Percentiles rank a stretch among this genome's conserved stretches.
Conservation (phyloP, 2,329 filamentous ascomycete genomes). For the Fusarium chlamydosporum region DNA sequence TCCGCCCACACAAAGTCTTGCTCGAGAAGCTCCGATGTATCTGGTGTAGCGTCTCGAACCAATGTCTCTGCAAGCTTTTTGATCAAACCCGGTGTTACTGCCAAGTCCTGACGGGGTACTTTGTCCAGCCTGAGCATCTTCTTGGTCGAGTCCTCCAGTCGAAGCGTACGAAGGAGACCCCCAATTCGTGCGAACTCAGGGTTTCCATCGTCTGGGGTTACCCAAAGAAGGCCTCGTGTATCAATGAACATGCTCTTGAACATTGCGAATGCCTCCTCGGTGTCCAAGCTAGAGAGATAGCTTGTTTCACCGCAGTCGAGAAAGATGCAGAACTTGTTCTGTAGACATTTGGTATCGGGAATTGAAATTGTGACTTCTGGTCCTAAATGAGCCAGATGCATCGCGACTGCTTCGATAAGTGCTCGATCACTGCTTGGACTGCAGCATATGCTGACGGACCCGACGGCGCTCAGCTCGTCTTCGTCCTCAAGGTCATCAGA, state of each 20-base stretch:
- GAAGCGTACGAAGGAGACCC: not conserved
- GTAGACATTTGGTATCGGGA: not conserved
- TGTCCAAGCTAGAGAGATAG: not conserved
- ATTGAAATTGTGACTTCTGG: not conserved
- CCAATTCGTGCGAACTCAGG: not conserved
- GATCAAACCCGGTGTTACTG: not conserved
- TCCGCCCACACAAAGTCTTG: slow-evolving; percentile 1
- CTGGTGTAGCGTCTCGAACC: not conserved
- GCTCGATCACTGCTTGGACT: not conserved
- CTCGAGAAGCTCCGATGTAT: not conserved
- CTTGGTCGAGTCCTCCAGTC: not conserved
- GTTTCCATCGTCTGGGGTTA: slow-evolving; percentile 22
- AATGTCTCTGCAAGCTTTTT: not conserved
- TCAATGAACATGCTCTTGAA: not conserved
- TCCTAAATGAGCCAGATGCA: not conserved
- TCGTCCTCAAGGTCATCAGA: not conserved
- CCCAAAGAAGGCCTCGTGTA: not conserved
- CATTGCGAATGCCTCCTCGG: not conserved
- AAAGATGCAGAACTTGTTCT: not conserved
- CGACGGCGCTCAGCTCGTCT: no score
- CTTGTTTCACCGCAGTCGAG: not conserved
- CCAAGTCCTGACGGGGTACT: not conserved
- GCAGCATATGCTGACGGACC: not conserved
- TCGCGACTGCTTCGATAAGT: not conserved
- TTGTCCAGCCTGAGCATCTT: not conserved